These are phyloP conservation scores for Rhizodiscina lignyota DNA, from an alignment of 495 filamentous ascomycete species.

Conservation along the genomic window DNA sequence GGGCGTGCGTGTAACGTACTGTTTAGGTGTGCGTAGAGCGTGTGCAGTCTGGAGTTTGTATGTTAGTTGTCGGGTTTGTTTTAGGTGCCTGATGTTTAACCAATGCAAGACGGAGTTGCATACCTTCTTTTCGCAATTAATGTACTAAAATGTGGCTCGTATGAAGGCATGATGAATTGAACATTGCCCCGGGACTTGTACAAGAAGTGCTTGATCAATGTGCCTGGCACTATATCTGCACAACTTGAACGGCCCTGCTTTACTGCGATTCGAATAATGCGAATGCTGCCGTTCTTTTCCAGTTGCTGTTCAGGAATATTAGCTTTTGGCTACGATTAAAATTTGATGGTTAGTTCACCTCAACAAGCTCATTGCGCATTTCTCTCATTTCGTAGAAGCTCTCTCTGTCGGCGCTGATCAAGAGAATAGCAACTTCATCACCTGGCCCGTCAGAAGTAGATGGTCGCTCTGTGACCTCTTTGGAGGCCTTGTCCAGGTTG, in stretches of 20 bases:
- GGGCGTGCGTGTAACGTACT: constrained; percentile 68
- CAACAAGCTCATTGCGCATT: constrained; percentile 69
- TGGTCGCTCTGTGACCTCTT: constrained; percentile 17
- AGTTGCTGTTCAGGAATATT: constrained; percentile 33
- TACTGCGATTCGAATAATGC: constrained; percentile 57
- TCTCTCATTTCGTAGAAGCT: constrained; percentile 75
- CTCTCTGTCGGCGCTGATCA: constrained; percentile 87
- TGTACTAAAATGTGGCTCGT: constrained; percentile 50
- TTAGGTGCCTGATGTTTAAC: neutral
- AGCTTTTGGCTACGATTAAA: neutral
- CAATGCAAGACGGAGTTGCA: constrained; percentile 4
- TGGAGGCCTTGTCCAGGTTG: constrained; percentile 28
- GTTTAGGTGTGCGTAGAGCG: constrained; percentile 71
- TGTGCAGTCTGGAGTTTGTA: constrained; percentile 43
- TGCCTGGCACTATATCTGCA: constrained; percentile 62
- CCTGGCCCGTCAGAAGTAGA: constrained; percentile 18
- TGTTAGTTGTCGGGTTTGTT: neutral
- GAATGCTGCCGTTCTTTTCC: constrained; percentile 56
- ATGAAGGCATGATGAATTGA: constrained; percentile 83
- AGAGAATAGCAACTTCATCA: constrained; percentile 70
- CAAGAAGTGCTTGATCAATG: constrained; percentile 73
- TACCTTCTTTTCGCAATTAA: constrained; percentile 49
- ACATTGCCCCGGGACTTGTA: constrained; percentile 90
- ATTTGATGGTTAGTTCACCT: constrained; percentile 26
- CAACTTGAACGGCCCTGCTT: constrained; percentile 49